A percentile compares a stretch with the other conserved stretches of the same genome.
phyloP scores from a whole-genome alignment of 345 rosid species.

The Lenwebbia sp. region DNA sequence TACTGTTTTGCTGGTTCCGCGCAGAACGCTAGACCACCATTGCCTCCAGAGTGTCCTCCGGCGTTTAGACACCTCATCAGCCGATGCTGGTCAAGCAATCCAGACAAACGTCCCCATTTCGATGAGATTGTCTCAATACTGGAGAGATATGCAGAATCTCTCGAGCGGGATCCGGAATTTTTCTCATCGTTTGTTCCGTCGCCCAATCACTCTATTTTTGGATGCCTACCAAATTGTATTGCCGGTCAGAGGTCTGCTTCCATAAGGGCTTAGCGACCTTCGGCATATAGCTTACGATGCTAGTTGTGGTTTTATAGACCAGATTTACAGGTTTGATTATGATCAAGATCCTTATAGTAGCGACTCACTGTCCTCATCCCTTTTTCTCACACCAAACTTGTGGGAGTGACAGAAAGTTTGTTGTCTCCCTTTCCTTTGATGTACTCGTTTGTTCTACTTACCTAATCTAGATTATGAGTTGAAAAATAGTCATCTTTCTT shows the following conservation, averaged over 20 bases:
- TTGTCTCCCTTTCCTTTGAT: not conserved
- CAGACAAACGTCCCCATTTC: conserved; percentile 46
- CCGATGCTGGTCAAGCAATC: conserved; percentile 63
- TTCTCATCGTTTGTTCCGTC: conserved; percentile 29
- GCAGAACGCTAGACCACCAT: conserved; percentile 70
- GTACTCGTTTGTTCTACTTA: not conserved
- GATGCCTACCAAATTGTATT: conserved; percentile 32
- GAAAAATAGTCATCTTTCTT: not conserved
- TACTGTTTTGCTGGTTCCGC: not conserved
- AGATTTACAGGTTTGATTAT: not conserved
- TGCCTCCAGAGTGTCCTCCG: conserved; percentile 42
- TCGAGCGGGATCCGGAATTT: conserved; percentile 42
- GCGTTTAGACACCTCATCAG: conserved; percentile 45
- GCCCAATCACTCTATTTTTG: conserved; percentile 3
- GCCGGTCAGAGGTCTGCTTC: conserved; percentile 3
- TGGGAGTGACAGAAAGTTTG: not conserved
- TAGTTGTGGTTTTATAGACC: not conserved
- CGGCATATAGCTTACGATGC: not conserved
- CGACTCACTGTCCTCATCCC: not conserved
- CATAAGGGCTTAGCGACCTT: conserved; percentile 4
- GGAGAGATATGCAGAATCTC: conserved; percentile 37
- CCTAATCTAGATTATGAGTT: not conserved
- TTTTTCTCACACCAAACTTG: not conserved
- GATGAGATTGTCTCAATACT: conserved; percentile 44
- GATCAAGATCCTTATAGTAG: not conserved